These are phyloP conservation scores for Blastomyces silverae DNA, from an alignment of 2,329 filamentous ascomycete species.

Conservation along the genomic window DNA sequence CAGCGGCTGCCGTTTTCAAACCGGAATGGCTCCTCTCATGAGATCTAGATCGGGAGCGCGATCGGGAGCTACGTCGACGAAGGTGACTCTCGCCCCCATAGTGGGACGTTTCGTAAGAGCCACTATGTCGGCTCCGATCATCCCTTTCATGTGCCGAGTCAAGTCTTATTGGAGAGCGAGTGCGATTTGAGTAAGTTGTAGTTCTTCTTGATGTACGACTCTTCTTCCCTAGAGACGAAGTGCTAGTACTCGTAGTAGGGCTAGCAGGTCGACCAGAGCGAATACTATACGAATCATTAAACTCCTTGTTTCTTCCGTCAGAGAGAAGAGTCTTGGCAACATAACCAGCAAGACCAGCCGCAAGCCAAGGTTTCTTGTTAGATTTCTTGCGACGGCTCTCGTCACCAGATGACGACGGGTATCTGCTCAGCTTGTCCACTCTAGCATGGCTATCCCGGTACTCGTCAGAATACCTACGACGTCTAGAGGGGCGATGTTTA, in stretches of 20 bases:
- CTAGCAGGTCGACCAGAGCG: constrained; percentile 45
- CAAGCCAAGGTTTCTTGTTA: constrained; percentile 46
- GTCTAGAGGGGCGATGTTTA: constrained; percentile 48
- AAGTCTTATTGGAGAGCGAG: constrained; percentile 28
- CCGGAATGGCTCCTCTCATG: constrained; percentile 20
- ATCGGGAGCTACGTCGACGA: constrained; percentile 30
- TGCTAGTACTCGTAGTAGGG: constrained; percentile 28
- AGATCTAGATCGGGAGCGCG: constrained; percentile 23
- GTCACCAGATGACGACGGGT: constrained; percentile 46
- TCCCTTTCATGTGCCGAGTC: neutral
- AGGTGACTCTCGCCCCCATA: constrained; percentile 8
- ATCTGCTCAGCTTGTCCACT: constrained; percentile 55
- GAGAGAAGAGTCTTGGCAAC: constrained; percentile 49
- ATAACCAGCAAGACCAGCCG: constrained; percentile 50
- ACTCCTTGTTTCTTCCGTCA: constrained; percentile 41
- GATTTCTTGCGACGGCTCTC: constrained; percentile 43
- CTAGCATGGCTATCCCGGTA: constrained; percentile 40
- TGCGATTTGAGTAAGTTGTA: constrained; percentile 35
- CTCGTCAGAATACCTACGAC: constrained; percentile 44
- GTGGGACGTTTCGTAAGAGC: constrained; percentile 7
- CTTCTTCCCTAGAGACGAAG: constrained; percentile 29
- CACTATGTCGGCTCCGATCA: constrained; percentile 10
- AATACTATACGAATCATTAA: constrained; percentile 55
- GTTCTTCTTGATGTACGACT: constrained; percentile 39
- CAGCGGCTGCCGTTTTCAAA: constrained; percentile 29